Percentiles rank a stretch among this genome's conserved stretches.
These are phyloP conservation scores for Plasmodium adleri DNA, from an alignment of 169 alveolate genomes.

Conservation along the genomic window DNA sequence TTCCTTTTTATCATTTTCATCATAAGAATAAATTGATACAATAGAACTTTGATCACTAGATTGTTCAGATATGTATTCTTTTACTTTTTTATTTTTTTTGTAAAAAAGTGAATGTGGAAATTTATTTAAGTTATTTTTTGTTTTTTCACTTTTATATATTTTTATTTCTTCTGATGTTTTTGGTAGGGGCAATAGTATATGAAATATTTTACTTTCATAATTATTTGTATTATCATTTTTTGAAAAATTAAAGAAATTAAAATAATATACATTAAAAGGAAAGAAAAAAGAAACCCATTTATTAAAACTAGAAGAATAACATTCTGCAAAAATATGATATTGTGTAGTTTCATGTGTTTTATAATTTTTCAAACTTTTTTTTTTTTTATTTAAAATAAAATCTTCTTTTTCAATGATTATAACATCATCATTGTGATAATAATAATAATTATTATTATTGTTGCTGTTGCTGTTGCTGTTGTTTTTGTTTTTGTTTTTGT, in stretches of 20 bases:
- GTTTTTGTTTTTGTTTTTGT: background rate
- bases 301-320: conserved; percentile 61
- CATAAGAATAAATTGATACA: background rate
- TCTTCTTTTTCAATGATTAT: conserved; percentile 23
- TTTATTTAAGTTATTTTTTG: background rate
- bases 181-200: conserved; percentile 49
- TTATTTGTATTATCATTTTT: conserved; percentile 22
- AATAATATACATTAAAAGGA: conserved; percentile 55
- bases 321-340: conserved; percentile 54
- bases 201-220: conserved; percentile 51
- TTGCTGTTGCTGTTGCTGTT: background rate
- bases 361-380: background rate
- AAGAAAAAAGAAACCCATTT: conserved; percentile 73
- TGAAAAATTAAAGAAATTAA: conserved; percentile 45
- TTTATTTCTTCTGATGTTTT: conserved; percentile 65
- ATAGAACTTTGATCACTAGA: background rate
- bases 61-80: background rate
- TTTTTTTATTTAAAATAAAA: conserved; percentile 5
- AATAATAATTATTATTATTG: background rate
- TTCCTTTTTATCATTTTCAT: background rate
- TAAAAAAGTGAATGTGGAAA: conserved; percentile 15
- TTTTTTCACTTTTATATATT: conserved; percentile 19
- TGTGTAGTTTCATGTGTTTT: conserved; percentile 17
- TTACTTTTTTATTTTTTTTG: background rate
- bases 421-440: conserved; percentile 9